These are phyloP conservation scores for Botrytis cinerea DNA, from an alignment of 2,329 filamentous ascomycete species.

Conservation along the genomic window DNA sequence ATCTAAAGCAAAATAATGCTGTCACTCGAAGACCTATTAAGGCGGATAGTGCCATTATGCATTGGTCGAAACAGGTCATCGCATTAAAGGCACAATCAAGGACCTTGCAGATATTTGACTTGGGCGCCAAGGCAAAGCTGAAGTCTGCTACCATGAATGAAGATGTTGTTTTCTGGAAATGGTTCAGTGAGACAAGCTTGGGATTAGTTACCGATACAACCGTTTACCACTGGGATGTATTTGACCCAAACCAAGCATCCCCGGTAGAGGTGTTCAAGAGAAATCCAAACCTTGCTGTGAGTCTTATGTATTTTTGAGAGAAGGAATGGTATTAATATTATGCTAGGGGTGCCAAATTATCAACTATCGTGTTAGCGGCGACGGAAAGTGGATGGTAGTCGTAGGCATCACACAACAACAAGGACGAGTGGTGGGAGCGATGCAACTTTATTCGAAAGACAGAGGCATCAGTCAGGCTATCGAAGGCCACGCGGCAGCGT, in stretches of 20 bases:
- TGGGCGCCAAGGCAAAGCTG: conserved; percentile 89
- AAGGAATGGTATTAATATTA: conserved; percentile 29
- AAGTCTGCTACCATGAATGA: conserved; percentile 97
- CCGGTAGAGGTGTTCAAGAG: conserved; percentile 94
- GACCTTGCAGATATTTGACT: conserved; percentile 97
- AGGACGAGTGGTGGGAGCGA: conserved; percentile 89
- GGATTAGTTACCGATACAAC: conserved; percentile 88
- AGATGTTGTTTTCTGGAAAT: conserved; percentile 99
- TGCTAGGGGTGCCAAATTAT: conserved; percentile 95
- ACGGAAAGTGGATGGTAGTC: conserved; percentile 98
- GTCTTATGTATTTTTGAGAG: conserved; percentile 42
- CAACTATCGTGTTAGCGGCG: conserved; percentile 95
- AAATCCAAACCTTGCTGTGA: conserved; percentile 82
- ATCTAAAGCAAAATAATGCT: conserved; percentile 97
- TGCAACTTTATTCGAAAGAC: conserved; percentile 97
- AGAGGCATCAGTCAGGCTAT: conserved; percentile 97
- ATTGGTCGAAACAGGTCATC: conserved; percentile 95
- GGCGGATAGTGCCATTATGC: conserved; percentile 99
- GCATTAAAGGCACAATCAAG: conserved; percentile 91
- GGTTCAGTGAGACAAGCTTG: conserved; percentile 87
- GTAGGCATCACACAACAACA: conserved; percentile 94
- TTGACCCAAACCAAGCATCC: conserved; percentile 74
- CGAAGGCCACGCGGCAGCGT: conserved; percentile 93
- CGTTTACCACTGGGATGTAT: conserved; percentile 98
- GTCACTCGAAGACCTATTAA: conserved; percentile 94